These are phyloP conservation scores for Coniophora puteana DNA, from an alignment of 1,284 basidiomycete species.

Conservation along the genomic window DNA sequence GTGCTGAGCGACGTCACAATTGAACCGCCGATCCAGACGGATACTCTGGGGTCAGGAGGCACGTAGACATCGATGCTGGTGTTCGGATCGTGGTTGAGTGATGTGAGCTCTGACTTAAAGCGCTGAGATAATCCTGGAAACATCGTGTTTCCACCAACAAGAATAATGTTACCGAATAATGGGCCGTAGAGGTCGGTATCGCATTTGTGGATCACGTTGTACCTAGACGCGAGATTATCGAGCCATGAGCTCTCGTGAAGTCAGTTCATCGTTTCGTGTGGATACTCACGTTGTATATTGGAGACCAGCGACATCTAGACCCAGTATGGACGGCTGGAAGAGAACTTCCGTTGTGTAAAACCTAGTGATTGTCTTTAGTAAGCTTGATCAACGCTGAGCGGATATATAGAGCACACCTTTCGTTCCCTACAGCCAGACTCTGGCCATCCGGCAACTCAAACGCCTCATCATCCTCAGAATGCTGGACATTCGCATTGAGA, in stretches of 20 bases:
- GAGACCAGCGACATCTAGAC: slow-evolving; percentile 76
- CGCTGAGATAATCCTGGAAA: slow-evolving; percentile 84
- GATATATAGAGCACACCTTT: too few species aligned
- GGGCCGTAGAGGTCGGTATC: slow-evolving; percentile 65
- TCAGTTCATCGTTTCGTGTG: too few species aligned
- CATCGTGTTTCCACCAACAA: slow-evolving; percentile 86
- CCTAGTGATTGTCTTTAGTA: too few species aligned
- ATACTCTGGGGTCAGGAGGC: slow-evolving; percentile 71
- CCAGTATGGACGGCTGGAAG: slow-evolving; percentile 79
- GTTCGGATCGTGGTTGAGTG: too few species aligned
- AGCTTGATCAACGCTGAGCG: too few species aligned
- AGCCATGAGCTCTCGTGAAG: too few species aligned
- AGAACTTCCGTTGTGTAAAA: slow-evolving; percentile 82
- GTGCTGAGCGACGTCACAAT: too few species aligned
- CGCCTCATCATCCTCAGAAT: slow-evolving; percentile 76
- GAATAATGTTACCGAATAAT: slow-evolving; percentile 80
- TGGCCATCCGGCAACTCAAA: slow-evolving; percentile 86
- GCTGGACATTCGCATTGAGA: slow-evolving; percentile 76
- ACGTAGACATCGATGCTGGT: too few species aligned
- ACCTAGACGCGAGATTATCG: slow-evolving; percentile 32
- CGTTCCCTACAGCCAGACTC: slow-evolving; percentile 83
- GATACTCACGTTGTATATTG: slow-evolving; percentile 71
- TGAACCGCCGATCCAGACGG: slow-evolving; percentile 83
- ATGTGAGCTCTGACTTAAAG: slow-evolving; percentile 87
- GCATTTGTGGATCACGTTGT: slow-evolving; percentile 66